Base-by-base conservation (phyloP, 192 early-diverging fungal species). In the Entomortierella chlamydospora region DNA sequence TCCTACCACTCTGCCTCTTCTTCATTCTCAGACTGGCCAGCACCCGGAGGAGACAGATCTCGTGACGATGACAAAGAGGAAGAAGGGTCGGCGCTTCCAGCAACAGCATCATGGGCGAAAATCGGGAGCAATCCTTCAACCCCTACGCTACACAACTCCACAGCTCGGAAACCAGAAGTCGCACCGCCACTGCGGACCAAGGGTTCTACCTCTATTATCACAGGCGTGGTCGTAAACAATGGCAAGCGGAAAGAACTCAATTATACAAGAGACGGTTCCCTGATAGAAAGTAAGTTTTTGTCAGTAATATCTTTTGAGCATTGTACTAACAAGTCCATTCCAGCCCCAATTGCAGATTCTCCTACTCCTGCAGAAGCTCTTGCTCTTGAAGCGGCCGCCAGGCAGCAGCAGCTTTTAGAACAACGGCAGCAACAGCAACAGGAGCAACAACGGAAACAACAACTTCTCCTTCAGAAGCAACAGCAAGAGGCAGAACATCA, bases 71-170 rank as follows among this genome's bases (percentile, higher is more conserved):
- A 70, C 18, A 72, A 85, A 29, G 81, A 81, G 39, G 68, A 76
- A 29, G 81, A 61, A 72, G 82, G 64, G 9, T 88, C 88, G 13
- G 85, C 85, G 17, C 73, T 90, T 29, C 88, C 88, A 42, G 84
- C 85, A 12, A 90, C 88, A 13, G 88, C 87, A 9, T 90, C 88
- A 12, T 90, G 88, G 88, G 88, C 84, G 10, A 86, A 82, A 33
- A 62, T 82, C 33, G 70, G 72, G 9, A 82, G 57, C 58, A 85
- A 79, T 59, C 51, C 83, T 64, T 64, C 84, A 39, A 81, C 68
- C 26, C 68, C 68, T 17, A 71, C 30, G 18, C 61, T 61, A 26
- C 55, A 23, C 25, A 77, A 34, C 42, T 72, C 53, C 13, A 73
- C 54, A n/a, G 42, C 68, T 8, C 61, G 63, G 26, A 73, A 69